Conservation (phyloP, 345 rosid species). For the Erysimum cheiranthoides region DNA sequence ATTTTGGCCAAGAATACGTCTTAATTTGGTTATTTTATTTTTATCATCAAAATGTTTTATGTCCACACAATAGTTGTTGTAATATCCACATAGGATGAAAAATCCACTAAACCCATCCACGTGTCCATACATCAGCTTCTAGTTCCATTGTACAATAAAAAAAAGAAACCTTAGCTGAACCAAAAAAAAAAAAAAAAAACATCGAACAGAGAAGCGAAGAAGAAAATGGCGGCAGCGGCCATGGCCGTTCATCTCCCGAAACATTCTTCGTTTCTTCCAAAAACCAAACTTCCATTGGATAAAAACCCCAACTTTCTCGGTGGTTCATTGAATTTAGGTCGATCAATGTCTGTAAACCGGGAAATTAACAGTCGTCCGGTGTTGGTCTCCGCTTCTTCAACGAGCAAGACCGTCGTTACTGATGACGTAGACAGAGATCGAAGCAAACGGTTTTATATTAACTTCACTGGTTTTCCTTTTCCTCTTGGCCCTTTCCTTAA, state of each 20-base stretch:
- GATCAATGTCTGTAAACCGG: slow-evolving; percentile 49
- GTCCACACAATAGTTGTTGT: slow-evolving; percentile 21
- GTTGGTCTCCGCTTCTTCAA: slow-evolving; percentile 58
- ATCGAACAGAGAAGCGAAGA: slow-evolving; percentile 27
- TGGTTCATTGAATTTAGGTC: slow-evolving; percentile 54
- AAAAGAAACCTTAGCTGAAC: not conserved
- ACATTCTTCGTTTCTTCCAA: slow-evolving; percentile 49
- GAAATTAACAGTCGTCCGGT: slow-evolving; percentile 47
- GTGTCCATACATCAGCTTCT: slow-evolving; percentile 38
- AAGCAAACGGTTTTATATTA: slow-evolving; percentile 71
- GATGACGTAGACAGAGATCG: slow-evolving; percentile 36
- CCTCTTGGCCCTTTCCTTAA: slow-evolving; percentile 98
- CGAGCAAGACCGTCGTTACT: slow-evolving; percentile 42
- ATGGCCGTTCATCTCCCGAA: slow-evolving; percentile 64
- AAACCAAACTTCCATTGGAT: slow-evolving; percentile 50
- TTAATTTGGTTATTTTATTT: not conserved
- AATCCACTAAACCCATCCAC: slow-evolving; percentile 23
- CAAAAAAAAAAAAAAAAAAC: not conserved
- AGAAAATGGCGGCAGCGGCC: slow-evolving; percentile 57
- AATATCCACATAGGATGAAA: slow-evolving; percentile 35
- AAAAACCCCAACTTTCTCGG: slow-evolving; percentile 52
- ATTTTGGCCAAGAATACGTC: not conserved
- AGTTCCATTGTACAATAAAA: slow-evolving; percentile 9
- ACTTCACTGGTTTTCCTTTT: slow-evolving; percentile 93
- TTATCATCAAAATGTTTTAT: slow-evolving; percentile 1